Evolutionary conservation across 371 early-diverging fungal species (phyloP).

Genomic region (Apophysomyces variabilis): DNA sequence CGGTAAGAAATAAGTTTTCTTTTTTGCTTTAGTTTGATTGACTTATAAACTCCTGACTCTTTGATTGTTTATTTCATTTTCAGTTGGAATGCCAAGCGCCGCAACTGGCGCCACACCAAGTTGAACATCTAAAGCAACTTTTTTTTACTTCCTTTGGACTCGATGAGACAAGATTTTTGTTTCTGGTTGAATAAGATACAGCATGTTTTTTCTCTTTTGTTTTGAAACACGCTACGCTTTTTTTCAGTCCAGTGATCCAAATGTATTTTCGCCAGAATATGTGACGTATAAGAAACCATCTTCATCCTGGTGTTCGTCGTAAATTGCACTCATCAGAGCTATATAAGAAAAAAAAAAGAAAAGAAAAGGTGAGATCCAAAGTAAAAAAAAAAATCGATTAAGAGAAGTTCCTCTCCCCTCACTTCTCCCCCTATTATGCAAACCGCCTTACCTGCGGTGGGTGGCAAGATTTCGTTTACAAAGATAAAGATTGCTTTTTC

Average conservation of each 20-base stretch:
- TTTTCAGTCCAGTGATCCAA: slow-evolving; percentile 46
- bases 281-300: slow-evolving; percentile 95
- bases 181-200: slow-evolving; percentile 5
- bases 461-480: slow-evolving; percentile 95
- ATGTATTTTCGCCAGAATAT: slow-evolving; percentile 83
- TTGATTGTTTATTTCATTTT: background rate
- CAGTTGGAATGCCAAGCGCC: slow-evolving; percentile 96
- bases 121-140: slow-evolving; percentile 73
- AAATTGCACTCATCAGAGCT: slow-evolving; percentile 87
- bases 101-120: slow-evolving; percentile 98
- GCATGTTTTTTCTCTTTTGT: slow-evolving; percentile 14
- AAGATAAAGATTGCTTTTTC: slow-evolving; percentile 99
- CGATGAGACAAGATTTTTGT: background rate
- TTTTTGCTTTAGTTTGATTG: too few species aligned
- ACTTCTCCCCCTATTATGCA: background rate
- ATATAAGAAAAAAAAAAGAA: background rate
- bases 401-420: background rate
- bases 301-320: slow-evolving; percentile 94
- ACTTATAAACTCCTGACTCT: background rate
- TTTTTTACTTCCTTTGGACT: background rate
- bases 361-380: background rate
- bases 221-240: background rate
- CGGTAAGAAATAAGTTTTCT: slow-evolving; percentile 44
- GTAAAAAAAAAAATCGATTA: background rate
- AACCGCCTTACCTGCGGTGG: slow-evolving; percentile 64